phyloP scores from a whole-genome alignment of 2,329 filamentous ascomycete species.

The Periglandula ipomoeae region DNA sequence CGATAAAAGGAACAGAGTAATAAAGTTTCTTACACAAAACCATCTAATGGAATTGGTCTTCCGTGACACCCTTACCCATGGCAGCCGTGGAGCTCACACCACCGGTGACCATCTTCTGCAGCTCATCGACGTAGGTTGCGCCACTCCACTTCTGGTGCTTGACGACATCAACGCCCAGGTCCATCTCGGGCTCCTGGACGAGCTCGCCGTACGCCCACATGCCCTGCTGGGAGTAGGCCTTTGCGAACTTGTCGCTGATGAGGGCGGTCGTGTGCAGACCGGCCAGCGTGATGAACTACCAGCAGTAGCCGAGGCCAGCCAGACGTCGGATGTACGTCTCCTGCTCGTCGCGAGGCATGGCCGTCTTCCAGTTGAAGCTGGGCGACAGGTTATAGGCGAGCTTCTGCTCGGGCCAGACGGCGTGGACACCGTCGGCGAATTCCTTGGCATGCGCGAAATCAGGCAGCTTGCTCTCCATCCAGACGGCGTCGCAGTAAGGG shows the following conservation, averaged over 20 bases:
- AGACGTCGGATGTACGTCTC: conserved; percentile 95
- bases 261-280: conserved; percentile 93
- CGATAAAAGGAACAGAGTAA: too few relatives aligned
- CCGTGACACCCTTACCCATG: conserved; percentile 96
- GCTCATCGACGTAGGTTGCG: conserved; percentile 86
- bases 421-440: conserved; percentile 88
- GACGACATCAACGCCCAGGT: conserved; percentile 80
- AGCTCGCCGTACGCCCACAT: conserved; percentile 97
- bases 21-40: too few relatives aligned
- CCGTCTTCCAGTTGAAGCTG: conserved; percentile 99
- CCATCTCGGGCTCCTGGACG: conserved; percentile 97
- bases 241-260: conserved; percentile 81
- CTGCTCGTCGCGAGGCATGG: conserved; percentile 85
- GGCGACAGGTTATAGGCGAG: conserved; percentile 97
- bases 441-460: conserved; percentile 86
- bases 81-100: conserved; percentile 86
- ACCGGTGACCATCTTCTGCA: conserved; percentile 95
- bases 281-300: conserved; percentile 99
- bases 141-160: conserved; percentile 99
- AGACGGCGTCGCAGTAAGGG: conserved; percentile 90
- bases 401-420: conserved; percentile 95
- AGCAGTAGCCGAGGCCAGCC: conserved; percentile 85
- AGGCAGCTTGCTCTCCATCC: conserved; percentile 98
- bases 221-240: conserved; percentile 68
- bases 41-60: conserved; percentile 78